Conservation (phyloP, 352 stramenopile species). For the Phytophthora lateralis region DNA sequence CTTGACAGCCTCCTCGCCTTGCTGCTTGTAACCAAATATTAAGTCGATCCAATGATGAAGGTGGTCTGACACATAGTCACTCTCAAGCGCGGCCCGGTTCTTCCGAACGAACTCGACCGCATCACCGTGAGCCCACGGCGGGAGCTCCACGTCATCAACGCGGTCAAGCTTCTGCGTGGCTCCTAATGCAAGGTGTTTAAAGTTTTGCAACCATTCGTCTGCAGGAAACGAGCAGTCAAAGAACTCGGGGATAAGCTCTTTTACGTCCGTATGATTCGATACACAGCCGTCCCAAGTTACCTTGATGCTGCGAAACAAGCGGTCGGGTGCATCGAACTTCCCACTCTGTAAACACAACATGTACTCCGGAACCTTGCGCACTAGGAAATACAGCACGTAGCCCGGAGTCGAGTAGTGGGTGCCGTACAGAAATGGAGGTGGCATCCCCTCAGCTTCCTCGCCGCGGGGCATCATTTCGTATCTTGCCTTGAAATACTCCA, state of each 20-base stretch:
- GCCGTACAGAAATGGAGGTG: slow-evolving; percentile 97
- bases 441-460: slow-evolving; percentile 76
- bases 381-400: slow-evolving; percentile 98
- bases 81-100: slow-evolving; percentile 96
- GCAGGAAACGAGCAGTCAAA: slow-evolving; percentile 88
- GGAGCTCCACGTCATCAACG: slow-evolving; percentile 93
- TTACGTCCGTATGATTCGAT: slow-evolving; percentile 94
- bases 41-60: slow-evolving; percentile 98
- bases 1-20: slow-evolving; percentile 89
- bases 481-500: slow-evolving; percentile 88
- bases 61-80: slow-evolving; percentile 94
- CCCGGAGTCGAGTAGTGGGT: slow-evolving; percentile 93
- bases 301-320: slow-evolving; percentile 95
- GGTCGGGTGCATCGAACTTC: slow-evolving; percentile 98
- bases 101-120: slow-evolving; percentile 91
- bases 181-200: slow-evolving; percentile 96
- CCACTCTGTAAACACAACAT: slow-evolving; percentile 96
- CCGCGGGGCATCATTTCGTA: slow-evolving; percentile 90
- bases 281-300: slow-evolving; percentile 91
- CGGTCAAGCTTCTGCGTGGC: slow-evolving; percentile 84
- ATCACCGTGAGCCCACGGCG: slow-evolving; percentile 92
- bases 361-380: slow-evolving; percentile 96
- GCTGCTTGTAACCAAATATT: slow-evolving; percentile 98
- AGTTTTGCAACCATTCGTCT: slow-evolving; percentile 95
- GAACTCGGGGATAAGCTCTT: slow-evolving; percentile 99